These are phyloP conservation scores for Naganishia vishniacii DNA, from an alignment of 768 basidiomycete species.

Conservation along the genomic window DNA sequence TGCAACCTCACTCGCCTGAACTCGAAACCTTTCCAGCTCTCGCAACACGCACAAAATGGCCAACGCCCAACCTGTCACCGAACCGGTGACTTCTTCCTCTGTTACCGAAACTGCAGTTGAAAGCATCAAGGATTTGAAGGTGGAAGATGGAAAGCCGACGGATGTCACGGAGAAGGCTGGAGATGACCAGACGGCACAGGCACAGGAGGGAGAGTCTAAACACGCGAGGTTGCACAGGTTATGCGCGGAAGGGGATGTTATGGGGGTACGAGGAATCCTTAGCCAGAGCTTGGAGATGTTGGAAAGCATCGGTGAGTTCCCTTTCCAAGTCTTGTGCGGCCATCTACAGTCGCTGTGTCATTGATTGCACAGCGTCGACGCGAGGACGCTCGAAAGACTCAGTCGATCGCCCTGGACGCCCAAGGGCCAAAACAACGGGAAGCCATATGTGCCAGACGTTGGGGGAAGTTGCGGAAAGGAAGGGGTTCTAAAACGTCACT, in stretches of 20 bases:
- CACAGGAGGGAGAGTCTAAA: conserved; percentile 1
- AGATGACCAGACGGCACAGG: not conserved
- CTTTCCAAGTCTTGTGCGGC: not conserved
- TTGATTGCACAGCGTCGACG: conserved; percentile 1
- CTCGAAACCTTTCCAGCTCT: not conserved
- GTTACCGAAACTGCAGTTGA: conserved; percentile 10
- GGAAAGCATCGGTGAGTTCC: conserved; percentile 43
- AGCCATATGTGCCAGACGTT: too few relatives aligned
- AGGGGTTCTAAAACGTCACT: not conserved
- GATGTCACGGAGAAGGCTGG: not conserved
- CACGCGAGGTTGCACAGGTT: conserved; percentile 34
- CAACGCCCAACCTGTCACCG: conserved; percentile 8
- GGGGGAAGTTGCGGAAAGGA: not conserved
- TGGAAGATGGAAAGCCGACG: conserved; percentile 7
- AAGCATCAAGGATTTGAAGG: not conserved
- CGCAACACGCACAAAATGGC: conserved; percentile 12
- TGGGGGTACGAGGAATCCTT: conserved; percentile 40
- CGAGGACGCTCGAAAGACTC: not conserved
- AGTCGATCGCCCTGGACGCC: not conserved
- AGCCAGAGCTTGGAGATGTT: conserved; percentile 37
- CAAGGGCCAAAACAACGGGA: not conserved
- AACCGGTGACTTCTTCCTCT: not conserved
- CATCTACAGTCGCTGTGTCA: not conserved
- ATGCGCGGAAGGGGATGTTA: conserved; percentile 43
- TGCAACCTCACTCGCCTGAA: conserved; percentile 1